Base-by-base conservation (phyloP, 208 protist genomes). In the Trypanosoma congolense region DNA sequence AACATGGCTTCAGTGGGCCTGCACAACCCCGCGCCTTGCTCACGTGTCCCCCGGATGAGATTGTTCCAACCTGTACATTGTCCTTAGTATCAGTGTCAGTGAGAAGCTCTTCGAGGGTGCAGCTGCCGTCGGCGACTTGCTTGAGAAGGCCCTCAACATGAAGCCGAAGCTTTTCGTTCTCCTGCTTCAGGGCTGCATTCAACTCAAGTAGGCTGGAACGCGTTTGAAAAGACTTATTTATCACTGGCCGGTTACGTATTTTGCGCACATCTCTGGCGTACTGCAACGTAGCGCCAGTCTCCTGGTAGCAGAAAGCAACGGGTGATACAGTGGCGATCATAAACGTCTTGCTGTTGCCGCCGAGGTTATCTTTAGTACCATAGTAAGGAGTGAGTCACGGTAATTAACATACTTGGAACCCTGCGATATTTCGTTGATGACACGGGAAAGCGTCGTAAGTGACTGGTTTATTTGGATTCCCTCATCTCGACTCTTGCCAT, bases 251-350 rank as follows among this genome's bases (percentile, higher is more conserved):
- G 95, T 90, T 90, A 47, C 83, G 79, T 41, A 90, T 81, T 54
- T 74, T 75, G 30, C 83, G 83, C 14, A 91, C 87, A 28, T 81
- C 76, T 38, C 77, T 78, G 5, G 87, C 87, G 62, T 88, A 94
- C 51, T 75, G 83, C 30, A 94, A 66, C 5, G 87, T 94, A 55
- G 80, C 87, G 26, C 85, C 62, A 12, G 87, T 87, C 59, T 94
- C 77, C 64, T 93, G 80, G 40, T 74, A 84, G 49, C 82, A 87
- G 65, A 65, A 76, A 60, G 77, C 73, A 0, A 75, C 58, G 1
- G 95, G 95, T 40, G 86, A 83, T 53, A 98, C 78, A 48, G 87
- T 95, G 53, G 85, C 93, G 53, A 97, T 96, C 89, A 98, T 92
- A 33, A 98, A 80, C 0, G 95, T 97, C 8, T 85, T 87, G 49